Evolutionary conservation across 139 green algal genomes (phyloP), one percentile per base, ranked within the genome.

Genomic region (Desmodesmus armatus): DNA sequence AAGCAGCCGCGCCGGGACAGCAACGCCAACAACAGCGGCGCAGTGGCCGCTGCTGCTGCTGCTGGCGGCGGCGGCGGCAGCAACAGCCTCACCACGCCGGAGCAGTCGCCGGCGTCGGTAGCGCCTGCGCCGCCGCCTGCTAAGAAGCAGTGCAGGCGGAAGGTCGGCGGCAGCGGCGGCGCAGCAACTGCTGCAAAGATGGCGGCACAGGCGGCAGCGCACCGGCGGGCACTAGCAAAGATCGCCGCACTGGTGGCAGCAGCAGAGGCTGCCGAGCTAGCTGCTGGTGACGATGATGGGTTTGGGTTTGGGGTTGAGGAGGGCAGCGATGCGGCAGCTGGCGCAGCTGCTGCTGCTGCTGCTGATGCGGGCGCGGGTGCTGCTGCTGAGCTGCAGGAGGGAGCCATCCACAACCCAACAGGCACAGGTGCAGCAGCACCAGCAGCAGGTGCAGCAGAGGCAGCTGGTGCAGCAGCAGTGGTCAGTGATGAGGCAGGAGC

Each of bases 211-310:
- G 67, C 33, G 41, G 3, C 29, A 72, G n/a, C 53, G 3, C 13
- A n/a, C 15, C 37, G 11, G 51, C n/a, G 11, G 31, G 39, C 13
- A 9, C 15, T 21, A 37, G 7, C 69, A 33, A 9, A 49, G 37
- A 7, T 25, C 6, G 23, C 44, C 11, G 69, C 15, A 9, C 6
- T 17, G 15, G 9, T 6, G 69, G 69, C 41, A 66, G 72, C 72
- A 66, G 72, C 72, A 80, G 21, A 23, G 39, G 41, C 72, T 66
- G 33, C 25, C 43, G 67, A 35, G 67, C 37, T 51, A 76, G 33
- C 21, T 76, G 37, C 39, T 47, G 67, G 67, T 29, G 17, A 41
- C 40, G 31, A 47, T 13, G 33, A 31, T 44, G 67, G 3, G 51
- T 2, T 29, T 76, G 65, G 37, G 65, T 17, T 73, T 15, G 3